A percentile compares a stretch with the other conserved stretches of the same genome.
phyloP scores from a whole-genome alignment of 805 yeast species.

The Pichia rugopelliculosa region DNA sequence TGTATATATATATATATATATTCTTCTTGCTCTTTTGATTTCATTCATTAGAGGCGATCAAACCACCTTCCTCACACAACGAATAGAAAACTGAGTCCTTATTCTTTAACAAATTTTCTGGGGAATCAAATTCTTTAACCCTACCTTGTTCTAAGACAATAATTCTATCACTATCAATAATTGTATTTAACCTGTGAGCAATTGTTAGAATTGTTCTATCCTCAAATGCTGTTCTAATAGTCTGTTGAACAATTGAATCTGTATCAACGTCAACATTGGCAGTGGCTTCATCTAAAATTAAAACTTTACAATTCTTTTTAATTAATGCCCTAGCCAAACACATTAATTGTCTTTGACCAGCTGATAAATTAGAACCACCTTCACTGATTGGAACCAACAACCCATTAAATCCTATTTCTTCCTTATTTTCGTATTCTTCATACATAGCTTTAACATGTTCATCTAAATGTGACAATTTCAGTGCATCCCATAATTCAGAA shows the following conservation, averaged over 20 bases:
- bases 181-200: constrained; percentile 79
- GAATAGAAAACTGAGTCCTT: constrained; percentile 68
- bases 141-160: constrained; percentile 69
- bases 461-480: constrained; percentile 73
- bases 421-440: constrained; percentile 38
- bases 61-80: constrained; percentile 75
- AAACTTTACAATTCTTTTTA: constrained; percentile 47
- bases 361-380: constrained; percentile 61
- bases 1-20: too few species aligned
- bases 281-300: constrained; percentile 79
- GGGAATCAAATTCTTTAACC: constrained; percentile 72
- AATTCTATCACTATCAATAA: constrained; percentile 72
- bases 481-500: constrained; percentile 74
- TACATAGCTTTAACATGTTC: constrained; percentile 51
- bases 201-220: constrained; percentile 76
- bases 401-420: constrained; percentile 24
- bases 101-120: constrained; percentile 56
- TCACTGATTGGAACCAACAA: constrained; percentile 25
- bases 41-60: constrained; percentile 18
- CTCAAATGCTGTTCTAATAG: constrained; percentile 66
- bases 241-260: constrained; percentile 67
- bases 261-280: constrained; percentile 88
- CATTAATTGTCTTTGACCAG: constrained; percentile 83
- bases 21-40: too few species aligned
- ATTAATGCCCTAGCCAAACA: constrained; percentile 75